These are phyloP conservation scores for Panaeolus papilionaceus DNA, from an alignment of 768 basidiomycete genomes.

Conservation along the genomic window DNA sequence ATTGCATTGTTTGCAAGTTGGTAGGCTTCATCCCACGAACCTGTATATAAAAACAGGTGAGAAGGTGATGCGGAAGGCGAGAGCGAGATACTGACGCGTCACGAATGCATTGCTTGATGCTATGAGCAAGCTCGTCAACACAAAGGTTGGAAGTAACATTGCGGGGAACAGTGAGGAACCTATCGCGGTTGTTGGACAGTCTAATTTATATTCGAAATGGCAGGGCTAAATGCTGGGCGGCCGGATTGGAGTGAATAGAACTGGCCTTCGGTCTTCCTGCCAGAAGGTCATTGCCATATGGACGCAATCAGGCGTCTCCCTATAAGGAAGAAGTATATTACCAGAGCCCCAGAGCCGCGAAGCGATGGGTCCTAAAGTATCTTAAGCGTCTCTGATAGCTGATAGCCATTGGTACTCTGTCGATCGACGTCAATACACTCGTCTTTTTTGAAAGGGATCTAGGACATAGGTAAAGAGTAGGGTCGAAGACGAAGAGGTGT, in stretches of 20 bases:
- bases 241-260: not conserved
- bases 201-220: not conserved
- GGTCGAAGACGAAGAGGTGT: too few species aligned
- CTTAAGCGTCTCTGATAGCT: too few species aligned
- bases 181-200: not conserved
- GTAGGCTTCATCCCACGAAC: conserved; percentile 53
- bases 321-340: not conserved
- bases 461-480: too few species aligned
- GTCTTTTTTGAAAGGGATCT: too few species aligned
- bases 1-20: conserved; percentile 42
- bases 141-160: conserved; percentile 7
- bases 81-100: not conserved
- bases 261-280: not conserved
- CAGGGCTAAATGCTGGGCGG: conserved; percentile 9
- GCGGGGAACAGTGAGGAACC: not conserved
- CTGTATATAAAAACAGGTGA: conserved; percentile 29
- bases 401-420: too few species aligned
- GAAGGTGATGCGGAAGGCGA: not conserved
- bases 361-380: not conserved
- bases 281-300: conserved; percentile 1
- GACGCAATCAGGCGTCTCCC: not conserved
- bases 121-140: not conserved
- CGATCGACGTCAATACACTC: too few species aligned
- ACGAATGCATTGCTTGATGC: not conserved
- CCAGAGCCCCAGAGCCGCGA: not conserved